These are phyloP conservation scores for Boletus vinaceobasis DNA, from an alignment of 768 basidiomycete species.

Conservation along the genomic window DNA sequence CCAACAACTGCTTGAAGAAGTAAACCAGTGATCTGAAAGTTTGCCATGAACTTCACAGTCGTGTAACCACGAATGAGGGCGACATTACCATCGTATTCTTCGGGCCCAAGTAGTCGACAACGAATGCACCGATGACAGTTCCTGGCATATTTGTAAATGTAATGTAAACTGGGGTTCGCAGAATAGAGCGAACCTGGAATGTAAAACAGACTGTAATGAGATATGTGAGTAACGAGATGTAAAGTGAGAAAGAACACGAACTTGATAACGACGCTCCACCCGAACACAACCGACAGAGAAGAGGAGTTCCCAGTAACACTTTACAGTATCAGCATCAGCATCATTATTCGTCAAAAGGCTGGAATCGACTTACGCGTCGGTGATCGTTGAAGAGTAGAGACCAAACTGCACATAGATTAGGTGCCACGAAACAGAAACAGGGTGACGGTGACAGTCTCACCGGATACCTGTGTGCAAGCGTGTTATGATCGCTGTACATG, in stretches of 20 bases:
- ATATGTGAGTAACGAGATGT: not conserved
- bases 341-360: not conserved
- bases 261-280: constrained; percentile 87
- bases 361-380: constrained; percentile 48
- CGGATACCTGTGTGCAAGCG: constrained; percentile 47
- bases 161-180: not conserved
- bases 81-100: constrained; percentile 65
- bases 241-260: constrained; percentile 30
- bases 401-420: constrained; percentile 52
- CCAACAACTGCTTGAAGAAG: constrained; percentile 69
- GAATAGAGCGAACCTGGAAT: constrained; percentile 45
- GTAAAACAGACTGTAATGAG: constrained; percentile 50
- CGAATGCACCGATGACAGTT: constrained; percentile 69
- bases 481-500: not conserved
- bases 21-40: constrained; percentile 59
- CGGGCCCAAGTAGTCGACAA: constrained; percentile 72
- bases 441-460: constrained; percentile 38
- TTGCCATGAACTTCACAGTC: not conserved
- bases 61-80: not conserved
- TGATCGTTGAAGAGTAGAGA: constrained; percentile 75
- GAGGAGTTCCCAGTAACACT: constrained; percentile 57
- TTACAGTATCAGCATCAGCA: constrained; percentile 1
- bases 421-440: not conserved
- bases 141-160: constrained; percentile 29
- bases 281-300: constrained; percentile 62